Evolutionary conservation across 208 protist species (phyloP).

Genomic region (Phytomonas sp.): DNA sequence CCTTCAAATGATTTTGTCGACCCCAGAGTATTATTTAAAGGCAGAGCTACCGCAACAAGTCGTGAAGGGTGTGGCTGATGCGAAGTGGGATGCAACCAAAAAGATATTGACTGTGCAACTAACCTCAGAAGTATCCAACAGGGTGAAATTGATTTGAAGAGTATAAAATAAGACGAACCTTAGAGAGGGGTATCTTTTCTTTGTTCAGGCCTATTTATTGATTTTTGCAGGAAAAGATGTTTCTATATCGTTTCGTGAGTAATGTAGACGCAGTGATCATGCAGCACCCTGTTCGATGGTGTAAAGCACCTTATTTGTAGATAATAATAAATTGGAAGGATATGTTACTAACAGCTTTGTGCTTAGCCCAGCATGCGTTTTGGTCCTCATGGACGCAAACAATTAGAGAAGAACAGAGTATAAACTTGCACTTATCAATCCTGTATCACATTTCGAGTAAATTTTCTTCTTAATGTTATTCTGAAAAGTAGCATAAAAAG

Average conservation of each 20-base stretch:
- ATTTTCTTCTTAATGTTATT: background rate
- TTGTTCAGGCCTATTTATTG: background rate
- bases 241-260: background rate
- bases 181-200: background rate
- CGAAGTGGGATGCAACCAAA: constrained; percentile 56
- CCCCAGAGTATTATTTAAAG: constrained; percentile 47
- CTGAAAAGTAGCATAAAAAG: background rate
- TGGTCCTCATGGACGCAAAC: background rate
- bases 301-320: background rate
- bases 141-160: constrained; percentile 21
- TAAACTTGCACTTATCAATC: background rate
- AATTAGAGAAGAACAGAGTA: background rate
- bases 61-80: constrained; percentile 35
- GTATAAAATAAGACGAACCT: constrained; percentile 11
- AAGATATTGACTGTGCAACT: constrained; percentile 56
- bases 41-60: constrained; percentile 57
- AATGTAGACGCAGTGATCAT: background rate
- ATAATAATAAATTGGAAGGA: background rate
- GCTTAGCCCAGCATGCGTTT: background rate
- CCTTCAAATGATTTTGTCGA: constrained; percentile 13
- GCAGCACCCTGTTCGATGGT: background rate
- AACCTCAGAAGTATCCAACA: constrained; percentile 22
- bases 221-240: background rate
- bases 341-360: background rate
- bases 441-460: background rate